Evolutionary conservation across 331 rosid genomes (phyloP).

Genomic region (Saraca asoca): DNA sequence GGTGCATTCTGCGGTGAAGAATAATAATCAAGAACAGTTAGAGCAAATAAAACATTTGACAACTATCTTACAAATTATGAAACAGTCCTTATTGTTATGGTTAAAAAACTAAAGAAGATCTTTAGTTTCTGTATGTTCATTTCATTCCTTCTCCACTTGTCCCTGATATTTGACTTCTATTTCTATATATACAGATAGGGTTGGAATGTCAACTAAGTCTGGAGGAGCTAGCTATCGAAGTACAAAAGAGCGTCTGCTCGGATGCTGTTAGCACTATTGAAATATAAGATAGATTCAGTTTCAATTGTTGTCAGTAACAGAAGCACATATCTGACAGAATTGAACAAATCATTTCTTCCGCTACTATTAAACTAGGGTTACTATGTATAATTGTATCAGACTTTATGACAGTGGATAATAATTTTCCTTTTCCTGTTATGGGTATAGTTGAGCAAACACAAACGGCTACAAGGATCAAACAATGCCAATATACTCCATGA

Average conservation of each 20-base stretch:
- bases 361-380: constrained; percentile 19
- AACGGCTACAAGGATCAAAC: too few species aligned
- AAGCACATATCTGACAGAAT: constrained; percentile 26
- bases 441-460: too few species aligned
- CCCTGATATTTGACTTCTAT: not conserved
- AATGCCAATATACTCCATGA: too few species aligned
- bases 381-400: constrained; percentile 29
- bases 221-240: constrained; percentile 86
- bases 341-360: constrained; percentile 23
- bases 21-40: not conserved
- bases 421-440: too few species aligned
- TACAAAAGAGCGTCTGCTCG: constrained; percentile 72
- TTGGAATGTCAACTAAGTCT: constrained; percentile 82
- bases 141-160: not conserved
- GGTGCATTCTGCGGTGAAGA: too few species aligned
- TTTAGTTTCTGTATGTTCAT: not conserved
- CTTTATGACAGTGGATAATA: constrained; percentile 29
- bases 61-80: not conserved
- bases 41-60: not conserved
- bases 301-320: constrained; percentile 26
- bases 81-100: constrained; percentile 1
- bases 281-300: constrained; percentile 15
- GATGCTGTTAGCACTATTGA: constrained; percentile 37
- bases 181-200: constrained; percentile 63
- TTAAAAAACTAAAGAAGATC: constrained; percentile 10